A percentile compares a stretch with the other conserved stretches of the same genome.
Evolutionary conservation across 164 flowering plant genomes (phyloP).

Genomic region (Tetracentron sinense): DNA sequence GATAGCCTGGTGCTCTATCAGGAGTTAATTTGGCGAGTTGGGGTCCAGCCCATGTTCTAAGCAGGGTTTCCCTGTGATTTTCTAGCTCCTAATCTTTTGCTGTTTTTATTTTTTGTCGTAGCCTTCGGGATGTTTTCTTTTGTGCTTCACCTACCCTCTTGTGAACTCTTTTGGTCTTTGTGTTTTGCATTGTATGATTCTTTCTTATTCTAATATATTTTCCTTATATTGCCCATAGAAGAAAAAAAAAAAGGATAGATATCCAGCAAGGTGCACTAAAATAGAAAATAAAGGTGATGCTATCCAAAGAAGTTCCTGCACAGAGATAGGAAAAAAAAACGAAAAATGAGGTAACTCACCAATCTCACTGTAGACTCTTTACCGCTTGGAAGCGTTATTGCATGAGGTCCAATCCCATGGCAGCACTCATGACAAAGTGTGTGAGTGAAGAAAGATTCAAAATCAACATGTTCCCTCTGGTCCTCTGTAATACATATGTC

Average conservation of each 20-base stretch:
- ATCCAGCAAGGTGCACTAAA: background rate
- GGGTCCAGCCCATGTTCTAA: too few relatives aligned
- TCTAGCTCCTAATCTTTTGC: too few relatives aligned
- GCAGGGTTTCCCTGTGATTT: too few relatives aligned
- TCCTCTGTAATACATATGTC: conserved; percentile 59
- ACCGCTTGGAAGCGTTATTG: conserved; percentile 79
- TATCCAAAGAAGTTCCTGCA: background rate
- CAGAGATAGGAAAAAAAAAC: conserved; percentile 1
- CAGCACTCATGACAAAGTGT: conserved; percentile 94
- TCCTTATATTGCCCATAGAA: too few relatives aligned
- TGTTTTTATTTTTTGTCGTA: too few relatives aligned
- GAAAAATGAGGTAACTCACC: conserved; percentile 36
- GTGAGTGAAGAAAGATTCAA: conserved; percentile 93
- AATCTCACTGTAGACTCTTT: conserved; percentile 81
- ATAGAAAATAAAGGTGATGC: background rate
- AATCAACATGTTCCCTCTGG: conserved; percentile 65
- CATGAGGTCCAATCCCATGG: conserved; percentile 97
- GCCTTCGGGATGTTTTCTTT: too few relatives aligned
- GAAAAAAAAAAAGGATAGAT: background rate
- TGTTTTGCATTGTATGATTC: too few relatives aligned
- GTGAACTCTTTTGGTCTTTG: too few relatives aligned
- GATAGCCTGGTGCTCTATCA: too few relatives aligned
- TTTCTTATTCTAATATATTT: too few relatives aligned
- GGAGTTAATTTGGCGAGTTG: too few relatives aligned
- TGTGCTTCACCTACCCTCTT: too few relatives aligned